A percentile compares a stretch with the other conserved stretches of the same genome.
phyloP scores from a whole-genome alignment of 1,284 basidiomycete species.

The Ganoderma sinense region DNA sequence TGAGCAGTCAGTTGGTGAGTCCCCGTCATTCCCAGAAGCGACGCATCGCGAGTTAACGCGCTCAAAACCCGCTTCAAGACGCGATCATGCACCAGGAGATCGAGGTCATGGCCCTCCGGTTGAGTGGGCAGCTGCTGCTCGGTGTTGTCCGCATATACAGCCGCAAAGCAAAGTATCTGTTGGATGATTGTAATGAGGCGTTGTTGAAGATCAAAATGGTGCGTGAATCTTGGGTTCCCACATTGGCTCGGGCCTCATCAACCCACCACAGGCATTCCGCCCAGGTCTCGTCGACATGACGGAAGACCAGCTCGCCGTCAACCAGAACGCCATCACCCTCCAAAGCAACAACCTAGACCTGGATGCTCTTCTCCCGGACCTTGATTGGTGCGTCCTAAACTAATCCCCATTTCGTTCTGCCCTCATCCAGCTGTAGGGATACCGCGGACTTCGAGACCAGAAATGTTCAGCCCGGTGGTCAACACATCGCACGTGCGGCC shows the following conservation, averaged over 20 bases:
- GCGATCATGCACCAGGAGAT: constrained; percentile 91
- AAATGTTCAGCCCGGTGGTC: constrained; percentile 69
- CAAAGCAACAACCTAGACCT: constrained; percentile 78
- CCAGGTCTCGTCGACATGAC: constrained; percentile 95
- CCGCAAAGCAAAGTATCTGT: constrained; percentile 95
- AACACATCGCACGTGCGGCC: constrained; percentile 82
- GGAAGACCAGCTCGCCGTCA: constrained; percentile 89
- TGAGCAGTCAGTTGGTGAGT: constrained; percentile 89
- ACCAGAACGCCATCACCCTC: constrained; percentile 87
- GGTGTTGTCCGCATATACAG: constrained; percentile 98
- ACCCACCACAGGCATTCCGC: constrained; percentile 77
- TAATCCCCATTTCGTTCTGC: background rate
- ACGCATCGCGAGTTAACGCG: background rate
- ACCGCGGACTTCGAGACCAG: constrained; percentile 73
- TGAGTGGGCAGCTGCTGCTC: constrained; percentile 94
- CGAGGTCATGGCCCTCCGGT: constrained; percentile 90
- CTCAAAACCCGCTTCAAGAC: constrained; percentile 50
- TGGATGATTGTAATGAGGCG: constrained; percentile 98
- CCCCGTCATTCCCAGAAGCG: background rate
- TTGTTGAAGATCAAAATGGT: constrained; percentile 96
- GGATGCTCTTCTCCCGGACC: constrained; percentile 83
- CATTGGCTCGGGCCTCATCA: constrained; percentile 5
- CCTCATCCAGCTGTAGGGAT: constrained; percentile 56
- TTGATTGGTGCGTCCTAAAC: constrained; percentile 67
- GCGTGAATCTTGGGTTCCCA: constrained; percentile 28